phyloP scores from a whole-genome alignment of 2,329 filamentous ascomycete genomes.

The Dactylonectria macrodidyma region DNA sequence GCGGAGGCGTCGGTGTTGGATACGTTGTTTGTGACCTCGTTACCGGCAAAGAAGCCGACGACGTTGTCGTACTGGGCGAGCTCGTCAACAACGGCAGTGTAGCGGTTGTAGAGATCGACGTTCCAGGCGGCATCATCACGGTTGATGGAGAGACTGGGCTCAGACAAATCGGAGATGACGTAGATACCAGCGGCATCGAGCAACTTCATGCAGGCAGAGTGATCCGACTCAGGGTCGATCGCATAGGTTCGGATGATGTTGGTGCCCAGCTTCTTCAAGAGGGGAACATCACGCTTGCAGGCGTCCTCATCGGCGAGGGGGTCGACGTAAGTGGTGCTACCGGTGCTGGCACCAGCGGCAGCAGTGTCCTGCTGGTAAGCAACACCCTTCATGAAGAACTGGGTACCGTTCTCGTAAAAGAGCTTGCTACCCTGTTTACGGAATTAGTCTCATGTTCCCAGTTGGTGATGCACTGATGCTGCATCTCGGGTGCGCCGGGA shows the following conservation, averaged over 20 bases:
- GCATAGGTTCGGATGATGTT: conserved; percentile 98
- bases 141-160: conserved; percentile 88
- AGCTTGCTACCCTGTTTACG: conserved; percentile 80
- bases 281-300: conserved; percentile 90
- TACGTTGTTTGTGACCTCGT: conserved; percentile 92
- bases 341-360: conserved; percentile 66
- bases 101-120: conserved; percentile 82
- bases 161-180: conserved; percentile 90
- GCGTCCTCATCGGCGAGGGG: conserved; percentile 80
- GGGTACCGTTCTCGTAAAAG: conserved; percentile 83
- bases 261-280: conserved; percentile 83
- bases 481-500: background rate
- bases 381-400: conserved; percentile 89
- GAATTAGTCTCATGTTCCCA: conserved; percentile 6
- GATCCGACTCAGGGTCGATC: conserved; percentile 84
- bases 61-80: conserved; percentile 89
- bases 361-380: conserved; percentile 91
- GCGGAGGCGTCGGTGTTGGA: conserved; percentile 93
- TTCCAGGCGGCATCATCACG: conserved; percentile 86
- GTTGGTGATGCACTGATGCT: background rate
- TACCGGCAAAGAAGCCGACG: conserved; percentile 98
- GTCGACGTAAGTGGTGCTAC: conserved; percentile 77
- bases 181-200: conserved; percentile 93
- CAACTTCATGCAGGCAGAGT: conserved; percentile 87
- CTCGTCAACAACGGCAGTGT: conserved; percentile 86